Base-by-base conservation (phyloP, 176 grass and related monocot species). In the Eremochloa ophiuroides region DNA sequence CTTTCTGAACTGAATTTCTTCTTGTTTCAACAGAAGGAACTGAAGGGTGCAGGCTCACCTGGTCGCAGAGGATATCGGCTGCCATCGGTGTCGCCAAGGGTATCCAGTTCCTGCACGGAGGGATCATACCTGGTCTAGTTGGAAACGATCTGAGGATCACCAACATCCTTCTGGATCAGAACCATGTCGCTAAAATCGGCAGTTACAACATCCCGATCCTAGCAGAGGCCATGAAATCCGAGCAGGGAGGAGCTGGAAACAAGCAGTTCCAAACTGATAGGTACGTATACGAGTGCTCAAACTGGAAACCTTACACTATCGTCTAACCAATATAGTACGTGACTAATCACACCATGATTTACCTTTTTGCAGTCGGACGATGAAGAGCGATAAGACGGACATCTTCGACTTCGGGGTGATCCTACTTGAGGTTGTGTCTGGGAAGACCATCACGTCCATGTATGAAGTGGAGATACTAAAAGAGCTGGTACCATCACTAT, bases 21-120 rank as follows among this genome's bases (percentile, higher is more conserved):
- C n/a, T n/a, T n/a, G n/a, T n/a, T n/a, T 86, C 8, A 78, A 16
- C 80, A 91, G 96, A 95, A 68, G 91, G 91, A 62, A 85, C 85
- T 48, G 78, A 84, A 89, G 91, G 87, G 7, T 64, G 88, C 46
- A 93, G 75, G 26, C 91, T 99, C 58, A 93, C 88, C 26, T 99
- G 96, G 96, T 79, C 80, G 11, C 96, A 99, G 29, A 88, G 96
- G 82, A 90, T 99, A 85, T 93, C 93, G 12, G 93, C 90, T 5
- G 82, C 84, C 69, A 93, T 91, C 2, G 96, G 96, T 8, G 62
- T 95, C 0, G 88, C 86, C 0, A 99, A 91, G 72, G 96, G 96
- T 22, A 89, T 99, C 31, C 96, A 99, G 66, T 99, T 99, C 86
- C 86, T 99, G 83, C 96, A 99, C 8, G 96, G 82, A 46, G 96